Evolutionary conservation across 2,329 filamentous ascomycete genomes (phyloP).

Genomic region (Colletotrichum sp.): DNA sequence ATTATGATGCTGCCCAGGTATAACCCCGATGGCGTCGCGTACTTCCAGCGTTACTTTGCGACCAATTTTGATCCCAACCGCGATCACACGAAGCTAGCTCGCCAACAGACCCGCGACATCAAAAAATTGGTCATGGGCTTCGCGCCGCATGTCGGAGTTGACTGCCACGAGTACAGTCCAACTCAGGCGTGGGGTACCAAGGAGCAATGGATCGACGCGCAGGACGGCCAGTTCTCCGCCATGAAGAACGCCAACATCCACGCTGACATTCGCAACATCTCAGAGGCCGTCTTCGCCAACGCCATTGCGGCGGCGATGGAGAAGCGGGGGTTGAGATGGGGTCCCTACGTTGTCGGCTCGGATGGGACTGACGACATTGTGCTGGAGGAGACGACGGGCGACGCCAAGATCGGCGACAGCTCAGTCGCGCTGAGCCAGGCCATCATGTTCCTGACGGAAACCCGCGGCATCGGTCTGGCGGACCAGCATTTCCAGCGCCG

Average conservation of each 20-base stretch:
- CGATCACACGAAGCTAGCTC: slow-evolving; percentile 35
- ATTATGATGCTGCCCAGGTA: slow-evolving; percentile 34
- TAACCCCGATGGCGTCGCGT: slow-evolving; percentile 37
- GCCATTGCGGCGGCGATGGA: slow-evolving; percentile 32
- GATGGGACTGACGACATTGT: slow-evolving; percentile 3
- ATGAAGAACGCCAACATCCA: slow-evolving; percentile 39
- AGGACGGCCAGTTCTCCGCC: slow-evolving; percentile 35
- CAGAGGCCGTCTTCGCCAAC: slow-evolving; percentile 31
- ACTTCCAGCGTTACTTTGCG: slow-evolving; percentile 34
- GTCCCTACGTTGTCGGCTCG: slow-evolving; percentile 30
- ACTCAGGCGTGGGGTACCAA: slow-evolving; percentile 23
- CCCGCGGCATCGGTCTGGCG: slow-evolving; percentile 32
- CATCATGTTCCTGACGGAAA: slow-evolving; percentile 33
- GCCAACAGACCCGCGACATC: slow-evolving; percentile 33
- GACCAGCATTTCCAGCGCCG: slow-evolving; percentile 35
- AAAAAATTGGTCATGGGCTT: slow-evolving; percentile 31
- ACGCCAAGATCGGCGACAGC: slow-evolving; percentile 34
- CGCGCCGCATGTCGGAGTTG: slow-evolving; percentile 32
- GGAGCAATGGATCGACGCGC: slow-evolving; percentile 26
- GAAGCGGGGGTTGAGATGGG: slow-evolving; percentile 29
- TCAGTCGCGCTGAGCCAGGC: slow-evolving; percentile 32
- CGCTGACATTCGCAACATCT: slow-evolving; percentile 29
- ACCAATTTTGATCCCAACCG: slow-evolving; percentile 36
- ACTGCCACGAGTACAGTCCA: slow-evolving; percentile 35
- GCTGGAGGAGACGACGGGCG: slow-evolving; percentile 31